Evolutionary conservation across 2,329 filamentous ascomycete genomes (phyloP).

Genomic region (Alternaria gaisen): DNA sequence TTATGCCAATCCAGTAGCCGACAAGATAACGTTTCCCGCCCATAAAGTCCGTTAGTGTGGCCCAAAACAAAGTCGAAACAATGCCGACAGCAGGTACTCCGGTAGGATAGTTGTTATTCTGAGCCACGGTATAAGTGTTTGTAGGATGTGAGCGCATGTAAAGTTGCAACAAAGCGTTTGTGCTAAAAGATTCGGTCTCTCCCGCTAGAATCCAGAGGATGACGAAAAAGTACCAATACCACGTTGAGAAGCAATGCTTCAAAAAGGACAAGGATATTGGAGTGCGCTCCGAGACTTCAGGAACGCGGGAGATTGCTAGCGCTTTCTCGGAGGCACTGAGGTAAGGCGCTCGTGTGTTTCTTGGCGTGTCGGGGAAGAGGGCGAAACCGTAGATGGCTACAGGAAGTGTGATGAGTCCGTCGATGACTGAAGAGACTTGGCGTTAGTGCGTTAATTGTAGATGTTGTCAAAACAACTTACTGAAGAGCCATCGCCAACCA

Average conservation of each 20-base stretch:
- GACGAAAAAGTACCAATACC: constrained; percentile 73
- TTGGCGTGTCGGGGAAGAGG: constrained; percentile 57
- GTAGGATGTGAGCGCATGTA: constrained; percentile 61
- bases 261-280: constrained; percentile 61
- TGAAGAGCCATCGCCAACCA: constrained; percentile 62
- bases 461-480: constrained; percentile 1
- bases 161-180: constrained; percentile 66
- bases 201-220: constrained; percentile 75
- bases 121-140: constrained; percentile 57
- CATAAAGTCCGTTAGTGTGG: constrained; percentile 71
- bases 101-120: constrained; percentile 64
- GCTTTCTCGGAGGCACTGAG: constrained; percentile 53
- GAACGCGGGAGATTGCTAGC: constrained; percentile 57
- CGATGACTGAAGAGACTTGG: constrained; percentile 49
- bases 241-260: constrained; percentile 65
- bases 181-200: constrained; percentile 74
- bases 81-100: constrained; percentile 64
- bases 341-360: constrained; percentile 55
- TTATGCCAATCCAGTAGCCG: constrained; percentile 69
- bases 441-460: constrained; percentile 2
- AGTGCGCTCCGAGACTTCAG: constrained; percentile 54
- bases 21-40: constrained; percentile 69
- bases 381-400: constrained; percentile 65
- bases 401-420: constrained; percentile 66
- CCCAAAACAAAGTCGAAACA: constrained; percentile 71